phyloP scores from a whole-genome alignment of 805 yeast genomes.

The Blastobotrys americana region DNA sequence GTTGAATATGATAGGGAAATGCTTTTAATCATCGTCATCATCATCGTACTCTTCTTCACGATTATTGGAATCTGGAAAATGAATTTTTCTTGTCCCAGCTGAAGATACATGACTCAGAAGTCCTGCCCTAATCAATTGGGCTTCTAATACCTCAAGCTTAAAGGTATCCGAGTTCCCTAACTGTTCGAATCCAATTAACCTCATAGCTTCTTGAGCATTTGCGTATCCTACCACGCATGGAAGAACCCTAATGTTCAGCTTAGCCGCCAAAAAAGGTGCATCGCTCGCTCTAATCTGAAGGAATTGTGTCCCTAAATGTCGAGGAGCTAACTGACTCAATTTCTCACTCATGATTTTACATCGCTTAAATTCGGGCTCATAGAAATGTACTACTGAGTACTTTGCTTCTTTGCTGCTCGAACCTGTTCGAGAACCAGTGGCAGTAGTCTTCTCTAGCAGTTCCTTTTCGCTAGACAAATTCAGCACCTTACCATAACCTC shows the following conservation, averaged over 20 bases:
- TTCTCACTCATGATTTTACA: conserved; percentile 54
- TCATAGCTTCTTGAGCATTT: conserved; percentile 50
- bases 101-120: too few relatives aligned
- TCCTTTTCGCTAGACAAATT: conserved; percentile 46
- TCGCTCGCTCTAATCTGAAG: conserved; percentile 48
- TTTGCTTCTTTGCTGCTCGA: conserved; percentile 29
- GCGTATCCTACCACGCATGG: conserved; percentile 63
- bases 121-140: conserved; percentile 18
- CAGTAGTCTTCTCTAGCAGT: conserved; percentile 43
- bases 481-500: conserved; percentile 40
- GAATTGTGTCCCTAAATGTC: conserved; percentile 45
- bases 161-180: conserved; percentile 45
- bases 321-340: conserved; percentile 41
- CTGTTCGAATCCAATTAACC: conserved; percentile 64
- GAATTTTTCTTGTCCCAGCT: too few relatives aligned
- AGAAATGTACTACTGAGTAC: conserved; percentile 53
- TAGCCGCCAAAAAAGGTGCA: conserved; percentile 66
- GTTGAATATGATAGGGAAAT: too few relatives aligned
- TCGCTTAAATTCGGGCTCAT: conserved; percentile 50
- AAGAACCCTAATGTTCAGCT: conserved; percentile 54
- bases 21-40: too few relatives aligned
- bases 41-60: too few relatives aligned
- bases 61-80: too few relatives aligned
- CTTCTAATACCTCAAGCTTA: conserved; percentile 43
- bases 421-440: too few relatives aligned